These are phyloP conservation scores for Fraxinus pennsylvanica DNA, from an alignment of 257 asterid genomes.

Conservation along the genomic window DNA sequence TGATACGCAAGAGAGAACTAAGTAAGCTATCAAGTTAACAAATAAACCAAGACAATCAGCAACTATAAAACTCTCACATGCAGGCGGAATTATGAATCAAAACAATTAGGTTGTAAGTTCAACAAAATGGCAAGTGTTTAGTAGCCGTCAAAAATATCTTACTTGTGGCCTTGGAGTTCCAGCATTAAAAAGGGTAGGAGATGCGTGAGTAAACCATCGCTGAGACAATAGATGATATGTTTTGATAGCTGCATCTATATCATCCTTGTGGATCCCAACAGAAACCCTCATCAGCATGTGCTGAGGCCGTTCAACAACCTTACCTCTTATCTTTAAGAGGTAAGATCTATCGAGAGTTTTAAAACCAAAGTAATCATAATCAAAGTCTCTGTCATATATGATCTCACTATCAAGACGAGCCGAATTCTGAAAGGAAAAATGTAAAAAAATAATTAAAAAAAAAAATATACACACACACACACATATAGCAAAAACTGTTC, in stretches of 20 bases:
- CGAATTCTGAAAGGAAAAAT: constrained; percentile 55
- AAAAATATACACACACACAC: no score
- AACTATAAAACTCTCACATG: neutral
- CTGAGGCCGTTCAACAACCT: constrained; percentile 95
- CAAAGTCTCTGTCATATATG: constrained; percentile 57
- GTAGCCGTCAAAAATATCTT: constrained; percentile 16
- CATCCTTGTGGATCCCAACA: constrained; percentile 89
- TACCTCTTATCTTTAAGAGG: constrained; percentile 72
- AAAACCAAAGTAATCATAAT: constrained; percentile 60
- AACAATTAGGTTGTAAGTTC: neutral
- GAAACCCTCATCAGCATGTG: constrained; percentile 98
- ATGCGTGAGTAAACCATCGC: constrained; percentile 80
- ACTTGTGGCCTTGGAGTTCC: constrained; percentile 99
- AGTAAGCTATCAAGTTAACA: neutral
- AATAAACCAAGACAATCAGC: neutral
- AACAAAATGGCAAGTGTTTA: neutral
- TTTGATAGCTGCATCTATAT: constrained; percentile 39
- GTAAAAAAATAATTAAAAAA: no score
- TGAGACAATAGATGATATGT: constrained; percentile 61
- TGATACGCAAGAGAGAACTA: constrained; percentile 9
- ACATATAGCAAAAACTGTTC: neutral
- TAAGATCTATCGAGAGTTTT: constrained; percentile 58
- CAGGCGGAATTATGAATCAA: neutral
- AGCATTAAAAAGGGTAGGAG: constrained; percentile 94
- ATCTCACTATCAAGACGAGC: constrained; percentile 84